Evolutionary conservation across 306 rosid genomes (phyloP), one percentile per base, ranked within the genome.

Genomic region (Sesbania bispinosa): DNA sequence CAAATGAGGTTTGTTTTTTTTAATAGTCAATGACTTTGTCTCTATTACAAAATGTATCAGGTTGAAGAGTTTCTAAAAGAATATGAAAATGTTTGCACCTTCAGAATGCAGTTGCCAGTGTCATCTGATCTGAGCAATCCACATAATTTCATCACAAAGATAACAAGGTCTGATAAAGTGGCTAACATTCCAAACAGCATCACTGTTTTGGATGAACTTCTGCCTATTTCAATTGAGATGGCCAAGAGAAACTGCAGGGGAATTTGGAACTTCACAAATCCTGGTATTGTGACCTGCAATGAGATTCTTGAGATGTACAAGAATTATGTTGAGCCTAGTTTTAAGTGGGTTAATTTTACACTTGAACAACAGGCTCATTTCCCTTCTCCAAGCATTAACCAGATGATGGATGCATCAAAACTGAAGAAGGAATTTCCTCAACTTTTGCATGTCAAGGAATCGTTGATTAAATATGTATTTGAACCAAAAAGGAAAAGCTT

Each of bases 271-370:
- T 82, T 85, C 69, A 80, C 92, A 68, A 87, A 87, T 61, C 89
- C 89, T 1, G 89, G 89, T 19, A 77, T 53, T 41, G 86, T 87
- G 58, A 85, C 83, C 36, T 82, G 78, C 77, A 85, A 82, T 55
- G 92, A 85, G 81, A 85, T 87, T 67, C 79, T 87, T 52, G 89
- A 87, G 73, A 82, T 87, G 89, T 87, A 87, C 75, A 85, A 73
- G 80, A 24, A 78, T 32, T 87, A 80, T 80, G 74, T 85, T 63
- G 80, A 85, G 41, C 87, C 83, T 36, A 27, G 30, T 13, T 82
- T 82, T 63, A 64, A 75, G 72, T 87, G 89, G 92, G 57, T 41
- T 38, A 83, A 85, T 39, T 85, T 87, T 27, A 80, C 81, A 46
- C 38, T 78, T 67, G 84, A 80, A 60, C 76, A 82, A 80, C 83